These are phyloP conservation scores for Colletotrichum sp. DNA, from an alignment of 2,329 filamentous ascomycete genomes.

Conservation along the genomic window DNA sequence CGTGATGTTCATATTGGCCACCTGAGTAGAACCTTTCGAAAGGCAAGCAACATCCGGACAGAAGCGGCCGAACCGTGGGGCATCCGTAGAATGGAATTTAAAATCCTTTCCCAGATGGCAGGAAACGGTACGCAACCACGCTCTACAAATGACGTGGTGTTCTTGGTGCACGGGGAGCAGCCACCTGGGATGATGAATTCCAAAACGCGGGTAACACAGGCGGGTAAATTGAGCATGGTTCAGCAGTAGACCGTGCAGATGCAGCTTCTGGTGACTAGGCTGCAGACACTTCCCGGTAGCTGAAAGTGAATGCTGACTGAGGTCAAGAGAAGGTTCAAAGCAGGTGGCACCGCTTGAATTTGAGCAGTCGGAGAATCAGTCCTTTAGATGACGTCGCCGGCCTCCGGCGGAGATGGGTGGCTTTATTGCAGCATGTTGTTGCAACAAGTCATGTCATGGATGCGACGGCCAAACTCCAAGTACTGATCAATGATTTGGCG, in stretches of 20 bases:
- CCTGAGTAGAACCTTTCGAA: background rate
- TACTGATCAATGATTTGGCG: rapidly evolving
- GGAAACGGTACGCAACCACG: background rate
- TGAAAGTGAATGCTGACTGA: background rate
- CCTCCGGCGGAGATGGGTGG: background rate
- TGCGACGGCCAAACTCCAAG: background rate
- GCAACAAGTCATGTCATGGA: background rate
- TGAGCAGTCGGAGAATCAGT: background rate
- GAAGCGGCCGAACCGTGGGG: background rate
- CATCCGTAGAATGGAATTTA: background rate
- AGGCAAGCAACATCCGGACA: background rate
- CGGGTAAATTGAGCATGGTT: background rate
- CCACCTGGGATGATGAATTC: background rate
- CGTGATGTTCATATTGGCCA: background rate
- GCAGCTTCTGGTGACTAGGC: background rate
- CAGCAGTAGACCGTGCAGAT: background rate
- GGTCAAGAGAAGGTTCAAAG: background rate
- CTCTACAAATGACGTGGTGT: background rate
- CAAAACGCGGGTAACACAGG: background rate
- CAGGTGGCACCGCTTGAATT: rapidly evolving
- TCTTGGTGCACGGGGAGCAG: background rate
- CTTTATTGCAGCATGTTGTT: background rate
- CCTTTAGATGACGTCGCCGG: background rate
- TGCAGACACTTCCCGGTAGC: background rate
- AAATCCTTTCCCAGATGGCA: background rate